Evolutionary conservation across 768 basidiomycete species (phyloP).

Genomic region (Hericium alpestre): DNA sequence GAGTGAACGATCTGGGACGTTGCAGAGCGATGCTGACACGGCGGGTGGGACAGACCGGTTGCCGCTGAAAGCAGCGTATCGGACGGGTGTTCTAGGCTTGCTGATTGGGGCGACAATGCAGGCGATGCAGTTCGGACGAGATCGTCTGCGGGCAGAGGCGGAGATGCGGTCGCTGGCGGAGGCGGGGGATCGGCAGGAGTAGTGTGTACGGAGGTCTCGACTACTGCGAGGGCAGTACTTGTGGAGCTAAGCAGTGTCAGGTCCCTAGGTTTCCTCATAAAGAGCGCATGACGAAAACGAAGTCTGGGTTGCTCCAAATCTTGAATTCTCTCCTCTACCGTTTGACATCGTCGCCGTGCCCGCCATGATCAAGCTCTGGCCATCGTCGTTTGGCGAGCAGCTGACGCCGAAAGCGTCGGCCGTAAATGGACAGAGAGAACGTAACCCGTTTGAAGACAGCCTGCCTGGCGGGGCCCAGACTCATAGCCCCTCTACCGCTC

Average conservation of each 20-base stretch:
- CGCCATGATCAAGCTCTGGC: constrained; percentile 65
- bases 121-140: constrained; percentile 21
- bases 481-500: constrained; percentile 15
- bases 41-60: constrained; percentile 7
- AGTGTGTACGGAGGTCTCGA: too few relatives aligned
- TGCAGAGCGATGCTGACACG: constrained; percentile 4
- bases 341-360: neutral
- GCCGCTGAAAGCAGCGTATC: constrained; percentile 9
- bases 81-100: constrained; percentile 38
- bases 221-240: neutral
- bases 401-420: constrained; percentile 44
- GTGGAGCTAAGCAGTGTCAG: neutral
- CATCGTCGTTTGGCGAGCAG: constrained; percentile 31
- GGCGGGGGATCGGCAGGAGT: constrained; percentile 8
- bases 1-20: constrained; percentile 18
- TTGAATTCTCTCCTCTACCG: constrained; percentile 3
- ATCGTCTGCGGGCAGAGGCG: constrained; percentile 17
- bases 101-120: constrained; percentile 46
- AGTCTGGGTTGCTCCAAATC: too few relatives aligned
- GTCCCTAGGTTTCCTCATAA: neutral
- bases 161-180: constrained; percentile 11
- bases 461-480: neutral
- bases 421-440: constrained; percentile 19
- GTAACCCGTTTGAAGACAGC: constrained; percentile 20
- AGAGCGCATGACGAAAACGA: too few relatives aligned